Conservation (phyloP, 1,284 basidiomycete species). For the Marasmius sp. region DNA sequence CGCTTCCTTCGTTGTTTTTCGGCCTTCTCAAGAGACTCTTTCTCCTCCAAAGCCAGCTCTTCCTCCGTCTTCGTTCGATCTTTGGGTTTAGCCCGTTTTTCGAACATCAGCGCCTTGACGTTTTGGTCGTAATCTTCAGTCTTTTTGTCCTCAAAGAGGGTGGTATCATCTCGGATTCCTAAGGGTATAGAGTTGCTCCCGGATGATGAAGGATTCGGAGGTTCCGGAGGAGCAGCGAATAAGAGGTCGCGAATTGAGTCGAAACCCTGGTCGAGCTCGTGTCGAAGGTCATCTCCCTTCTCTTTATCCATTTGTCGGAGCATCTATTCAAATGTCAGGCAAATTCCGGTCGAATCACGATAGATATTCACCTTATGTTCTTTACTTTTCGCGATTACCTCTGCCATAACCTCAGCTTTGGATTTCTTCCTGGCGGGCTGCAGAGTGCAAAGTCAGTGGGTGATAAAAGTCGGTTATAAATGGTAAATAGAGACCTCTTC, state of each 20-base stretch:
- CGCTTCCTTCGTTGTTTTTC: conserved; percentile 80
- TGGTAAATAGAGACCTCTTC: conserved; percentile 38
- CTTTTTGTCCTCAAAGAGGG: conserved; percentile 35
- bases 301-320: conserved; percentile 88
- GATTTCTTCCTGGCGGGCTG: conserved; percentile 83
- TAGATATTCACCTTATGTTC: conserved; percentile 72
- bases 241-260: conserved; percentile 82
- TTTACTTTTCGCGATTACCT: conserved; percentile 98
- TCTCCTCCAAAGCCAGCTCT: conserved; percentile 88
- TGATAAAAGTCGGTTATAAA: conserved; percentile 10
- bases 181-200: conserved; percentile 39
- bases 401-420: conserved; percentile 97
- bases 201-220: conserved; percentile 28
- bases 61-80: conserved; percentile 97
- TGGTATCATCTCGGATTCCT: conserved; percentile 17
- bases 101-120: conserved; percentile 91
- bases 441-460: neutral
- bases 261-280: conserved; percentile 88
- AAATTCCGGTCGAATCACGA: neutral
- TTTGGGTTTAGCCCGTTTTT: conserved; percentile 91
- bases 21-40: conserved; percentile 82
- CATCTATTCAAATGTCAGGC: conserved; percentile 45
- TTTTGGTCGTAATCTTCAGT: conserved; percentile 81
- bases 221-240: conserved; percentile 35
- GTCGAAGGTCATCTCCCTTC: conserved; percentile 83